These are phyloP conservation scores for Casuarina equisetifolia DNA, from an alignment of 306 rosid species.

Conservation along the genomic window DNA sequence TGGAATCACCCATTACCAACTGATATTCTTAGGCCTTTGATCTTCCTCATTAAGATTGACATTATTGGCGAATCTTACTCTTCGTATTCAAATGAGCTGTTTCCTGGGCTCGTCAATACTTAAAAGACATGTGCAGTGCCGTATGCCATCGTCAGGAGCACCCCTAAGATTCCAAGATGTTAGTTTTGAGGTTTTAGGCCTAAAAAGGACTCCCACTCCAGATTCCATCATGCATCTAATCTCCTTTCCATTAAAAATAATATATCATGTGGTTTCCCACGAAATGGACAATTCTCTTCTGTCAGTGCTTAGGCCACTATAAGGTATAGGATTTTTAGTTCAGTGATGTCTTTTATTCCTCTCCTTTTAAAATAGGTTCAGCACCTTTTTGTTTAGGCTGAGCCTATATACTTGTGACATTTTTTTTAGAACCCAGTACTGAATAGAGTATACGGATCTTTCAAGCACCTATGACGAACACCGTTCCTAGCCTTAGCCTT, in stretches of 20 bases:
- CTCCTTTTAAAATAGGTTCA: not conserved
- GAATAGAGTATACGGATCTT: not conserved
- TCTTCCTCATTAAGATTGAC: no score
- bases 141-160: no score
- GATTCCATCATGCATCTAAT: not conserved
- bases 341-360: not conserved
- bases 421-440: no score
- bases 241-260: not conserved
- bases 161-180: no score
- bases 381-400: not conserved
- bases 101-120: not conserved
- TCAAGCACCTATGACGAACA: not conserved
- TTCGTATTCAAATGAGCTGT: not conserved
- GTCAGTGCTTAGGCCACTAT: constrained; percentile 2
- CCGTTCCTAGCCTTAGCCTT: not conserved
- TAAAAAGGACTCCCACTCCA: no score
- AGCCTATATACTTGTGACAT: no score
- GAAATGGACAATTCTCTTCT: not conserved
- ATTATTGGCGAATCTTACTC: not conserved
- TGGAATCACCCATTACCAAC: no score
- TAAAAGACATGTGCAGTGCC: not conserved
- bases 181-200: no score
- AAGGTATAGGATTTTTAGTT: not conserved
- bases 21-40: no score
- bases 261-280: not conserved